Percentiles rank a stretch among this genome's conserved stretches.
Conservation (phyloP, 1,284 basidiomycete genomes). For the Puccinia sorghi region DNA sequence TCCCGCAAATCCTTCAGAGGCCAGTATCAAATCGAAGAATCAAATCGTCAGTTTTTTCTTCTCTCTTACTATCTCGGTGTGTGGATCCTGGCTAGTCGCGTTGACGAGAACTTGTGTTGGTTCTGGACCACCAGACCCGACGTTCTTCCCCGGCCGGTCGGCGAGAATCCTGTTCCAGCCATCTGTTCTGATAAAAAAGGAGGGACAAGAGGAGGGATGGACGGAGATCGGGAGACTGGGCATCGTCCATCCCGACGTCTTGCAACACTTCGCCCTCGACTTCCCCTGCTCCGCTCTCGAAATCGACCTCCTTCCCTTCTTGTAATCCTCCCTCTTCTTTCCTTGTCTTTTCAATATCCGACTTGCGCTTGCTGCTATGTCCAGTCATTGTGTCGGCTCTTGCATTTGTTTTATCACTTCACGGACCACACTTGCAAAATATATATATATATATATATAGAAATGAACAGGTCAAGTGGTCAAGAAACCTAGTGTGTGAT, state of each 20-base stretch:
- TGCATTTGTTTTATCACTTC: no score
- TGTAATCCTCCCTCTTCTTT: constrained; percentile 62
- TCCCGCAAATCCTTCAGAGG: constrained; percentile 61
- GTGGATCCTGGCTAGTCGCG: background rate
- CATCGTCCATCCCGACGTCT: constrained; percentile 84
- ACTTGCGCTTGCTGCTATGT: no score
- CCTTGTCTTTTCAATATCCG: background rate
- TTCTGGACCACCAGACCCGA: constrained; percentile 66
- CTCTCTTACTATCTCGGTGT: background rate
- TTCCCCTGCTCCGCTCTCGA: constrained; percentile 96
- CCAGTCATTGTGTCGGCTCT: no score
- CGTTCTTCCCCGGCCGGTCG: constrained; percentile 91
- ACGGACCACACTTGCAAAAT: no score
- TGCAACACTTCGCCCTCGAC: constrained; percentile 85
- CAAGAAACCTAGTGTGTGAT: no score
- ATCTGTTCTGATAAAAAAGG: constrained; percentile 54
- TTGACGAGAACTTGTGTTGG: background rate
- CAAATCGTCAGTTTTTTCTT: constrained; percentile 65
- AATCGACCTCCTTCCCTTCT: constrained; percentile 88
- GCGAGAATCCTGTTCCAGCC: constrained; percentile 77
- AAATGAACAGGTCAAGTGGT: no score
- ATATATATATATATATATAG: no score
- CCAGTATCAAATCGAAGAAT: constrained; percentile 91
- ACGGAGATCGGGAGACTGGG: constrained; percentile 78
- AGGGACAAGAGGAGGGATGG: constrained; percentile 61